Conservation (phyloP, 305 asterid species). For the Nicotiana rustica region DNA sequence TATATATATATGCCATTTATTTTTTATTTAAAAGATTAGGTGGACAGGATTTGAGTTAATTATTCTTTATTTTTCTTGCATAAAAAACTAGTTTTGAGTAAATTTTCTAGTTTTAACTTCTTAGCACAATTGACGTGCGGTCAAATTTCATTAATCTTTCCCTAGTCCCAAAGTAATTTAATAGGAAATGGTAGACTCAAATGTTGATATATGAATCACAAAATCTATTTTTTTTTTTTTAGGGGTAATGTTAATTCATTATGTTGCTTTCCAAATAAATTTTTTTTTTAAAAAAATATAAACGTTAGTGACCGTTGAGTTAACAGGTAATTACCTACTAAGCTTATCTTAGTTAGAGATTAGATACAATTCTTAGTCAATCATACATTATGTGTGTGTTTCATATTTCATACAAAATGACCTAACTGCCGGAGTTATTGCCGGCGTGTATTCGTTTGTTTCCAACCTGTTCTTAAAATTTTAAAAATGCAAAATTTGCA, state of each 20-base stretch:
- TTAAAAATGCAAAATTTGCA: too few relatives aligned
- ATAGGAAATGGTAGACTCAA: too few relatives aligned
- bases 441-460: neutral
- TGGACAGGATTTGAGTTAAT: too few relatives aligned
- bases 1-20: too few relatives aligned
- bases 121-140: neutral
- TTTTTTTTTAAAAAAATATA: neutral
- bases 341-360: neutral
- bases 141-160: neutral
- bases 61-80: too few relatives aligned
- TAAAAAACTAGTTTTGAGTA: neutral
- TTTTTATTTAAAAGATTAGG: too few relatives aligned
- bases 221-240: neutral
- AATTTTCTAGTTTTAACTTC: neutral
- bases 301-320: conserved; percentile 34
- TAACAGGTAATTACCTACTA: conserved; percentile 21
- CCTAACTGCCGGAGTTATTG: neutral
- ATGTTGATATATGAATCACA: neutral
- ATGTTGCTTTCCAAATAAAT: neutral
- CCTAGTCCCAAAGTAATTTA: neutral
- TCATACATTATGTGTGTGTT: neutral
- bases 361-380: neutral
- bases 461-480: conserved; percentile 16
- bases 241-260: neutral
- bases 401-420: neutral